Base-by-base conservation (phyloP, 768 basidiomycete genomes). In the Myochromella boudieri region DNA sequence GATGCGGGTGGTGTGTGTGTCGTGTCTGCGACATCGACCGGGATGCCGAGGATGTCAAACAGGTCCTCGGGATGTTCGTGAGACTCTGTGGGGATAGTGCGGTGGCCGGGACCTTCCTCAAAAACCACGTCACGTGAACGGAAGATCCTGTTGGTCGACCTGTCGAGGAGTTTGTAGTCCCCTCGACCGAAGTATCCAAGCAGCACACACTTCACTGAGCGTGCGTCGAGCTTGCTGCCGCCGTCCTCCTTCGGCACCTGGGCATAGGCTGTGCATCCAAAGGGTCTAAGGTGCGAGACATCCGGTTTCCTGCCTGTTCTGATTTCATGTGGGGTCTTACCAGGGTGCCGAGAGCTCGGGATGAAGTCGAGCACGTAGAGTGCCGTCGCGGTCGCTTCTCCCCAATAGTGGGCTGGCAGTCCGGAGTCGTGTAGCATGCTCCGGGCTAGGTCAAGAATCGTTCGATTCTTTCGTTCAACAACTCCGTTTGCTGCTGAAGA, bases 21-120 rank as follows among this genome's bases (percentile, higher is more conserved):
- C 0, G 42, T 49, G 0, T 0, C 4, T 1, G 61, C 57, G 36
- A 64, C 61, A 6, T 66, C 60, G 37, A 66, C 64, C 2, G 59
- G 44, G 2, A 66, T 52, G 32, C 3, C 58, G 28, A 1, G 51
- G 39, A 10, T 39, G 49, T 26, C 60, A 45, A 7, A 60, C 46
- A 14, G 15, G 15, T 5, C 59, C 56, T 1, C 31, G 44, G 0
- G 20, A 12, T 6, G 43, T 21, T n/a, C n/a, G n/a, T n/a, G n/a
- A n/a, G n/a, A n/a, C n/a, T n/a, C n/a, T n/a, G n/a, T n/a, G n/a
- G n/a, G n/a, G n/a, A n/a, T n/a, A n/a, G 33, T 34, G 18, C 33
- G 18, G n/a, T 34, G 33, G 14, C 14, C 33, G 5, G 14, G 6
- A 6, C 33, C 33, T 17, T 34, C 33, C 33, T 34, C 33, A 34